Base-by-base conservation (phyloP, 2,329 filamentous ascomycete genomes). In the Lojkania enalia region DNA sequence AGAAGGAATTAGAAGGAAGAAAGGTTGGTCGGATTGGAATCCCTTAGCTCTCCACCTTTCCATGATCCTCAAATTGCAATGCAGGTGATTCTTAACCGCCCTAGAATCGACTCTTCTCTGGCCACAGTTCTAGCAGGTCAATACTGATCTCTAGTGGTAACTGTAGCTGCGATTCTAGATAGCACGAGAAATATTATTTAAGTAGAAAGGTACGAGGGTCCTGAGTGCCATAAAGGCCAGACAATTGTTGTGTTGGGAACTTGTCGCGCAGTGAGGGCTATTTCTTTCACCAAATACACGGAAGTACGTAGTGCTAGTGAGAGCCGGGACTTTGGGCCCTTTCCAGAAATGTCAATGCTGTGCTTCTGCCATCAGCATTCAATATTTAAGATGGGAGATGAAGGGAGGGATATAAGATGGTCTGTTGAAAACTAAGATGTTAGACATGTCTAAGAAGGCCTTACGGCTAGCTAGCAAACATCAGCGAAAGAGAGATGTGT, bases 211-310 rank as follows among this genome's bases (percentile, higher is more conserved):
- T 64, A 3, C 63, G 58, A 37, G 60, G 52, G 29, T 68, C 65
- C 11, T 48, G 43, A 2, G 64, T 60, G 31, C 54, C 51, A 47
- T 68, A 63, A 32, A 64, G 64, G 27, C 62, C 61, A 0, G 61
- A 63, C 39, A 57, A 67, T 29, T 64, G 60, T 39, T 63, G 60
- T 61, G 65, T 65, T 2, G 51, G 57, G 25, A 60, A 64, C 43
- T 64, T 60, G 6, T 47, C 39, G 1, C 61, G 46, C 4, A 60
- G 40, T 31, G 50, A 46, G 51, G 37, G 39, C 60, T 52, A 14
- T 48, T 50, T 14, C 61, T 43, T 48, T 65, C 58, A 9, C 63
- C 64, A 38, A 67, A 64, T 20, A 68, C 55, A 13, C 64, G 60
- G 16, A 66, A 55, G 46, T 63, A 67, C 2, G 58, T 57, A 6